Evolutionary conservation across 441 rosid genomes (phyloP).

Genomic region (Eugenia klotzschiana): DNA sequence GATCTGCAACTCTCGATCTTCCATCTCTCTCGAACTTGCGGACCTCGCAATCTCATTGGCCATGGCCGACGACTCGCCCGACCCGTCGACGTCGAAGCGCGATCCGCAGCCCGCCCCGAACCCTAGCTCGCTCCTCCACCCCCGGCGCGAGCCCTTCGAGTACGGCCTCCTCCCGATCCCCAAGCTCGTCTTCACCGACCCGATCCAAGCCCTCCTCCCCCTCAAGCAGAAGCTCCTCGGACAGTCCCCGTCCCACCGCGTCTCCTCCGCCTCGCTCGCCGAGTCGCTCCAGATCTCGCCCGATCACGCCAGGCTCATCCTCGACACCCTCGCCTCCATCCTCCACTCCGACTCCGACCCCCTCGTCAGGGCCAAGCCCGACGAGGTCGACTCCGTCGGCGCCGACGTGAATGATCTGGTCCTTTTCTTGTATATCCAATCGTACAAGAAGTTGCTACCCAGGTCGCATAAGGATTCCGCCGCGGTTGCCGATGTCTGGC

Average conservation of each 20-base stretch:
- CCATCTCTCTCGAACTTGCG: background rate
- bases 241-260: constrained; percentile 28
- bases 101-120: constrained; percentile 19
- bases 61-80: constrained; percentile 61
- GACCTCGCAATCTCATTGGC: background rate
- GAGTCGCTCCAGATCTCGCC: constrained; percentile 80
- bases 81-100: constrained; percentile 22
- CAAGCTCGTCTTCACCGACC: constrained; percentile 81
- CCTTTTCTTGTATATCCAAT: constrained; percentile 77
- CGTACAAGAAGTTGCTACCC: constrained; percentile 80
- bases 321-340: constrained; percentile 72
- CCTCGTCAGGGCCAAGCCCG: constrained; percentile 33
- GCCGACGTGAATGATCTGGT: constrained; percentile 81
- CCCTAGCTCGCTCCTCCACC: constrained; percentile 45
- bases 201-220: constrained; percentile 56
- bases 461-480: constrained; percentile 88
- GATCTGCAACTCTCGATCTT: background rate
- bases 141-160: constrained; percentile 84
- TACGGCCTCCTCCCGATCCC: constrained; percentile 88
- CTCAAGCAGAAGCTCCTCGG: constrained; percentile 44
- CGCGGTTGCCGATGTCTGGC: constrained; percentile 95
- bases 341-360: constrained; percentile 72
- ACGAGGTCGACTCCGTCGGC: constrained; percentile 49
- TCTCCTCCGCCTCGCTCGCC: constrained; percentile 48
- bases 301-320: constrained; percentile 74